Evolutionary conservation across 352 stramenopile species (phyloP).

Genomic region (Elongisporangium anandrum): DNA sequence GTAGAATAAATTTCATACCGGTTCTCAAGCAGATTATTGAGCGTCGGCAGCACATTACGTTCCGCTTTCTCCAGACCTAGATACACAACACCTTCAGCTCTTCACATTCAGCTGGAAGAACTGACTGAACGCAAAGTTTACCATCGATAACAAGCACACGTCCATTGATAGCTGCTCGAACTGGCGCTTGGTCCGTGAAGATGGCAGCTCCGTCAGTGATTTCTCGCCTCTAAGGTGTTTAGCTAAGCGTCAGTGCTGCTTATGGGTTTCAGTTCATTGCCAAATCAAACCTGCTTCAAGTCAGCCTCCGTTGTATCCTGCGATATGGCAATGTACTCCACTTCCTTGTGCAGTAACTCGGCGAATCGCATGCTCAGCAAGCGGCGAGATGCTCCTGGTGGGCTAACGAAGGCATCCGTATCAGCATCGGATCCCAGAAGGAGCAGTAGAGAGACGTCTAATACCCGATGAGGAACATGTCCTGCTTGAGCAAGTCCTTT

Average conservation of each 20-base stretch:
- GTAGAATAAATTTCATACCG: constrained; percentile 19
- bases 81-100: neutral
- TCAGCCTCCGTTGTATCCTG: constrained; percentile 93
- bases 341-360: constrained; percentile 78
- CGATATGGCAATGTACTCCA: constrained; percentile 91
- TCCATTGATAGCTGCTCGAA: constrained; percentile 91
- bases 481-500: constrained; percentile 77
- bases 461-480: constrained; percentile 87
- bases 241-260: neutral
- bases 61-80: constrained; percentile 92
- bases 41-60: constrained; percentile 94
- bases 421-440: neutral
- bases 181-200: constrained; percentile 91
- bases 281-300: constrained; percentile 70
- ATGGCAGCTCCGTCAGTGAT: constrained; percentile 65
- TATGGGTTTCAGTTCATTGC: neutral
- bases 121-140: constrained; percentile 3
- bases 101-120: neutral
- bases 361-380: constrained; percentile 82
- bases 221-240: constrained; percentile 41
- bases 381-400: constrained; percentile 65
- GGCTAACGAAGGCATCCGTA: constrained; percentile 20
- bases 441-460: neutral
- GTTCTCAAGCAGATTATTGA: constrained; percentile 98
- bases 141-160: constrained; percentile 94